Percentiles rank a stretch among this genome's conserved stretches.
phyloP scores from a whole-genome alignment of 78 protist genomes.

The Carpediemonas membranifera region DNA sequence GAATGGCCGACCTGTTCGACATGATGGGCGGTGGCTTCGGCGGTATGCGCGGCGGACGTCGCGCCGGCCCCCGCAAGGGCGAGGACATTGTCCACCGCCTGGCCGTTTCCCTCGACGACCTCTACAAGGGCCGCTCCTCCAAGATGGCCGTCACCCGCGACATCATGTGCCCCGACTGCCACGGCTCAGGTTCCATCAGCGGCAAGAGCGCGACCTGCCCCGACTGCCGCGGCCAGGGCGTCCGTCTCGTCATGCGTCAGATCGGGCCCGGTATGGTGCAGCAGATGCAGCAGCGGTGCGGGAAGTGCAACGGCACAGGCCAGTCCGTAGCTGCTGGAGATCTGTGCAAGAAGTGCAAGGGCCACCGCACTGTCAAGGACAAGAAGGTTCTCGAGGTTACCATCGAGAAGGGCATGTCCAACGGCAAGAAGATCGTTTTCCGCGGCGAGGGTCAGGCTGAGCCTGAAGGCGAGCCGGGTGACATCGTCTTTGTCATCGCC shows the following conservation, averaged over 20 bases:
- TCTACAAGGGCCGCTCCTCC: slow-evolving; percentile 21
- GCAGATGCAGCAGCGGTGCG: background rate
- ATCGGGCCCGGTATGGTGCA: background rate
- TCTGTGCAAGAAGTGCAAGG: background rate
- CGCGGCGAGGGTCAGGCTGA: slow-evolving; percentile 42
- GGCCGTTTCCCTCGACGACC: background rate
- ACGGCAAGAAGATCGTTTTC: slow-evolving; percentile 52
- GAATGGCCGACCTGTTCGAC: background rate
- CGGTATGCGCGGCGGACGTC: background rate
- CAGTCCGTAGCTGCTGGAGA: background rate
- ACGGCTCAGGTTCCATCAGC: no score
- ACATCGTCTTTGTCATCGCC: slow-evolving; percentile 49
- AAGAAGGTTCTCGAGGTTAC: slow-evolving; percentile 19
- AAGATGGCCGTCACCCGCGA: slow-evolving; percentile 30
- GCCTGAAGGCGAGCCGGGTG: slow-evolving; percentile 36
- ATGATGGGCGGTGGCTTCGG: no score
- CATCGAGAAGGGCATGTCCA: slow-evolving; percentile 51
- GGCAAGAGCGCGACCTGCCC: no score
- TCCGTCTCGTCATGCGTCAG: background rate
- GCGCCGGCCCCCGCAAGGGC: background rate
- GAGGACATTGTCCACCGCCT: background rate
- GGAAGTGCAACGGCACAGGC: background rate
- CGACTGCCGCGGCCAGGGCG: background rate
- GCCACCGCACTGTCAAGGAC: background rate
- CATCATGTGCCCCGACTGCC: background rate